Conservation (phyloP, 148 eudicot species). For the Rhododendron vialii region DNA sequence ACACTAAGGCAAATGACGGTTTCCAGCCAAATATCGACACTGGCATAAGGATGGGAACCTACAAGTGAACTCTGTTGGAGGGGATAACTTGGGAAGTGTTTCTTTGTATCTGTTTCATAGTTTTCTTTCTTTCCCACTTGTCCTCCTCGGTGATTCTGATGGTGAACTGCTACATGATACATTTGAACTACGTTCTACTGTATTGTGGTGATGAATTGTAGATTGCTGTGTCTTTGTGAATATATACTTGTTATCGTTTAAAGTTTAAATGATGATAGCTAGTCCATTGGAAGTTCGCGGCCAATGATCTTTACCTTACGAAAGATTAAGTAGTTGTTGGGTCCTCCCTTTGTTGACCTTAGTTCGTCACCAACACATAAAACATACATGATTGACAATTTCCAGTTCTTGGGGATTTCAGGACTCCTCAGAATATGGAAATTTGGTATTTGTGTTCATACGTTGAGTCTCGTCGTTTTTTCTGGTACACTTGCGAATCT, state of each 20-base stretch:
- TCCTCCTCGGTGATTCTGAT: background rate
- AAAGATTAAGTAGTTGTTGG: background rate
- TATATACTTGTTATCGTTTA: background rate
- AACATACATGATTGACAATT: background rate
- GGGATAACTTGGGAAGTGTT: background rate
- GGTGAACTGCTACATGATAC: background rate
- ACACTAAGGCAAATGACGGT: constrained; percentile 48
- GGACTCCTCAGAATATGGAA: background rate
- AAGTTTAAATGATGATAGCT: background rate
- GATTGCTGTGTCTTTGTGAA: background rate
- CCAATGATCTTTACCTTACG: background rate
- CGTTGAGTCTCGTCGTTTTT: background rate
- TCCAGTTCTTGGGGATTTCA: background rate
- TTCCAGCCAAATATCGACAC: constrained; percentile 30
- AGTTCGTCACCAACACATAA: background rate
- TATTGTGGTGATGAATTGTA: background rate
- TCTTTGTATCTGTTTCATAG: background rate
- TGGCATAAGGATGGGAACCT: constrained; percentile 66
- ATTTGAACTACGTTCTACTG: background rate
- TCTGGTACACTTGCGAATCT: background rate
- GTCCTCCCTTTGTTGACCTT: background rate
- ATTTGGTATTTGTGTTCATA: background rate
- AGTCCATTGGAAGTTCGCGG: background rate
- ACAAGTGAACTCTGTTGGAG: constrained; percentile 15
- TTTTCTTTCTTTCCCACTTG: background rate